phyloP scores from a whole-genome alignment of 2,329 filamentous ascomycete genomes.

The Davidsoniella virescens region DNA sequence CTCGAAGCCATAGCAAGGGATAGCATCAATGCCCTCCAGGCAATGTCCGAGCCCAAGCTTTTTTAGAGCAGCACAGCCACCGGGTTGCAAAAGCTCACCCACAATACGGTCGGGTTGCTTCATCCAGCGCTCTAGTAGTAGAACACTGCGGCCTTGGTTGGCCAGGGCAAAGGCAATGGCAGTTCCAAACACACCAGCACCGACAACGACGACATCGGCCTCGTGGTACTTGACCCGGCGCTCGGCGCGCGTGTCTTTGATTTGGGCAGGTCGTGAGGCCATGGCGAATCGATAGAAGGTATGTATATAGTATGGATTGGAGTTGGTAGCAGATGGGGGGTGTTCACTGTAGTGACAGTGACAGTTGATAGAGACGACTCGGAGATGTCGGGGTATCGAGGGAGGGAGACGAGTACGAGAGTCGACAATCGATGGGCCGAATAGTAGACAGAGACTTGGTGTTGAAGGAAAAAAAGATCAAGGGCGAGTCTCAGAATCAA shows the following conservation, averaged over 20 bases:
- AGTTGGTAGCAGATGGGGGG: background rate
- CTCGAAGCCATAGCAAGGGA: slow-evolving; percentile 72
- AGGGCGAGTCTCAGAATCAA: no score
- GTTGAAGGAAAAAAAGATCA: background rate
- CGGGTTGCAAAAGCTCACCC: slow-evolving; percentile 85
- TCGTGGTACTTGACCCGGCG: slow-evolving; percentile 33
- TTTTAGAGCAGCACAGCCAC: slow-evolving; percentile 65
- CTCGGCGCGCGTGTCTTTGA: slow-evolving; percentile 1
- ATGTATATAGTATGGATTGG: no score
- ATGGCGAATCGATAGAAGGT: background rate
- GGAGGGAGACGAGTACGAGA: background rate
- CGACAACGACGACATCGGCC: slow-evolving; percentile 78
- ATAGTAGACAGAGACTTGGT: background rate
- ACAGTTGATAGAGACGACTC: background rate
- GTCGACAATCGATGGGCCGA: background rate
- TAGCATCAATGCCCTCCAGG: slow-evolving; percentile 74
- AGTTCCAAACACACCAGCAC: slow-evolving; percentile 80
- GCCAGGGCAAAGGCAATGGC: slow-evolving; percentile 71
- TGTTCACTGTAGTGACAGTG: background rate
- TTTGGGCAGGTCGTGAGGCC: background rate
- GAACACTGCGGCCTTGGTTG: slow-evolving; percentile 76
- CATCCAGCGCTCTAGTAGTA: slow-evolving; percentile 75
- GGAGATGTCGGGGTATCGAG: background rate
- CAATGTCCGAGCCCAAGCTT: slow-evolving; percentile 68
- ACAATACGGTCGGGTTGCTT: slow-evolving; percentile 93